A percentile compares a stretch with the other conserved stretches of the same genome.
phyloP scores from a whole-genome alignment of 2,329 filamentous ascomycete species.

The Clonostachys rosea region DNA sequence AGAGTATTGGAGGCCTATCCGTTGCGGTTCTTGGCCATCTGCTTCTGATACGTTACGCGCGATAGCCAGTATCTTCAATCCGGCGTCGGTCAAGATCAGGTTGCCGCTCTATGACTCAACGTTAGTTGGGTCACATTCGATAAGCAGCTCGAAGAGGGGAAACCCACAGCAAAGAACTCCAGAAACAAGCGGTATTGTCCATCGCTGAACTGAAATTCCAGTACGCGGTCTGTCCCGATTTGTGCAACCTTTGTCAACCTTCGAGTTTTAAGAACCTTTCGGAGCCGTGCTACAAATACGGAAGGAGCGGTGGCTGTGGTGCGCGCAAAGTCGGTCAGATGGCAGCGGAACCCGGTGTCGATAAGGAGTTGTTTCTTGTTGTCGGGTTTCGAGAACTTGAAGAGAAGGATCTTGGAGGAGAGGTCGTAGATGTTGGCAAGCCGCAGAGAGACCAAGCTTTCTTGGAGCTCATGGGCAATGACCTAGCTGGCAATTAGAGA shows the following conservation, averaged over 20 bases:
- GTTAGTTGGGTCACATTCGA: slow-evolving; percentile 4
- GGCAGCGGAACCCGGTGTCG: slow-evolving; percentile 93
- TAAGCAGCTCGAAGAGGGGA: not conserved
- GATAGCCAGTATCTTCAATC: slow-evolving; percentile 77
- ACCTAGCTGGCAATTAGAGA: slow-evolving; percentile 48
- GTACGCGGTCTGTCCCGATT: slow-evolving; percentile 87
- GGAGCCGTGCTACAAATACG: slow-evolving; percentile 75
- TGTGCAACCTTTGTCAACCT: slow-evolving; percentile 77
- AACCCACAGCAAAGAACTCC: slow-evolving; percentile 78
- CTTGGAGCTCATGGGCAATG: slow-evolving; percentile 87
- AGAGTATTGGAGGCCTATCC: slow-evolving; percentile 73
- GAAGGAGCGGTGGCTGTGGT: slow-evolving; percentile 82
- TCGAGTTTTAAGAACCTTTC: slow-evolving; percentile 84
- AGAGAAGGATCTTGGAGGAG: slow-evolving; percentile 87
- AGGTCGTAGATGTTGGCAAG: slow-evolving; percentile 95
- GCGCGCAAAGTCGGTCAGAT: slow-evolving; percentile 86
- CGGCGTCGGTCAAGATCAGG: slow-evolving; percentile 82
- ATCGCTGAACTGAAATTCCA: slow-evolving; percentile 91
- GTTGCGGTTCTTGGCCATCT: slow-evolving; percentile 78
- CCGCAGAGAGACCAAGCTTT: slow-evolving; percentile 70
- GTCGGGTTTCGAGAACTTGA: slow-evolving; percentile 91
- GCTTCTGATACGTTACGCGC: slow-evolving; percentile 76
- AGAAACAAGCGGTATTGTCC: slow-evolving; percentile 83
- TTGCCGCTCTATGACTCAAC: slow-evolving; percentile 65
- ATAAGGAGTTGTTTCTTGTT: slow-evolving; percentile 86